Evolutionary conservation across 331 rosid genomes (phyloP).

Genomic region (Phaseolus coccineus): DNA sequence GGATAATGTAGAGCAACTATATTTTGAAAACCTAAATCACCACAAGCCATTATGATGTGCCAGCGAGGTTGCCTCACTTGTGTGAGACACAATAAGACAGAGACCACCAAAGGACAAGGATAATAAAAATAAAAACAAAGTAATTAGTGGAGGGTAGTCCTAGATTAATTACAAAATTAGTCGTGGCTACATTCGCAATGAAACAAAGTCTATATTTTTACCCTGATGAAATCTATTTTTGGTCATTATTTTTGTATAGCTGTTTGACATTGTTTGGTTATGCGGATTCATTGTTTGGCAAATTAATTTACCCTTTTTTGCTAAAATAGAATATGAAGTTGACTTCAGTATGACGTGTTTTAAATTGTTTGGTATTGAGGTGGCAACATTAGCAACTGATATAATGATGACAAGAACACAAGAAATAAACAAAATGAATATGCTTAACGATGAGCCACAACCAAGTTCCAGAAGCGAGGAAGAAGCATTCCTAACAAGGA

Average conservation of each 20-base stretch:
- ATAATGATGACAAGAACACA: neutral
- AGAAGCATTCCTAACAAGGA: neutral
- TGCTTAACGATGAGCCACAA: neutral
- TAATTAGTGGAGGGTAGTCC: neutral
- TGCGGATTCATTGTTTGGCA: too few relatives aligned
- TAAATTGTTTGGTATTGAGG: slow-evolving; percentile 17
- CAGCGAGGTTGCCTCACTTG: slow-evolving; percentile 64
- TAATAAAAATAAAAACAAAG: neutral
- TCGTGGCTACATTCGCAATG: neutral
- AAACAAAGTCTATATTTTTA: neutral
- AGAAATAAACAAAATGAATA: neutral
- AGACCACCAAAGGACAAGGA: slow-evolving; percentile 31
- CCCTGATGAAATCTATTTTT: too few relatives aligned
- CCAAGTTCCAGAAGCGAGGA: neutral
- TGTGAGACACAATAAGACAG: slow-evolving; percentile 64
- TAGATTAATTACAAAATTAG: neutral
- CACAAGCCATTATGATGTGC: slow-evolving; percentile 56
- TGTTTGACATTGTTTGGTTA: too few relatives aligned
- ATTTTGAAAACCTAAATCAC: slow-evolving; percentile 46
- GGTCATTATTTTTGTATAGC: too few relatives aligned
- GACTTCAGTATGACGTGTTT: neutral
- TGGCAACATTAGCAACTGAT: neutral
- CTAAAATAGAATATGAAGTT: neutral
- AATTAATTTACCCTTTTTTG: too few relatives aligned
- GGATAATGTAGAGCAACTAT: slow-evolving; percentile 42